Conservation (phyloP, 371 early-diverging fungal species). For the Ordospora colligata region DNA sequence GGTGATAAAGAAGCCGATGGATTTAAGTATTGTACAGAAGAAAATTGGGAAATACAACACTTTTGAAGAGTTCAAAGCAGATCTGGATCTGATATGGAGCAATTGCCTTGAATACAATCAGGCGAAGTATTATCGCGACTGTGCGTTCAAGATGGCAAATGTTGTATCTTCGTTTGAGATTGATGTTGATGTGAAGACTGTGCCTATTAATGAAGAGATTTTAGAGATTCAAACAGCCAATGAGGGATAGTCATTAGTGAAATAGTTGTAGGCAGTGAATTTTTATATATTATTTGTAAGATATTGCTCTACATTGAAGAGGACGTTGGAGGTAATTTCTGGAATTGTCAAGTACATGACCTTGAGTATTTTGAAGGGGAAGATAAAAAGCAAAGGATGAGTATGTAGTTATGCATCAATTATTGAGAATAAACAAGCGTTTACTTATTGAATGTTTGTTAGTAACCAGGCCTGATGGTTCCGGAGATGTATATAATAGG, state of each 20-base stretch:
- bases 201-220: background rate
- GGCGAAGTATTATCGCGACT: slow-evolving; percentile 26
- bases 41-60: slow-evolving; percentile 43
- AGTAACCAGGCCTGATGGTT: too few relatives aligned
- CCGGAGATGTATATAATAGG: too few relatives aligned
- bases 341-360: background rate
- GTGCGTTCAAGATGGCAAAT: slow-evolving; percentile 30
- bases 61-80: slow-evolving; percentile 50
- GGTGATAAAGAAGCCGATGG: slow-evolving; percentile 72
- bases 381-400: too few relatives aligned
- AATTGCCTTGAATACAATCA: slow-evolving; percentile 56
- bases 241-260: background rate
- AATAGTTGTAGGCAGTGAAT: background rate
- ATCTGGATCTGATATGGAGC: slow-evolving; percentile 50
- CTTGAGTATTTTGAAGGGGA: background rate
- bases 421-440: too few relatives aligned
- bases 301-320: background rate
- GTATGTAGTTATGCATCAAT: background rate
- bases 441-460: too few relatives aligned
- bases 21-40: slow-evolving; percentile 53
- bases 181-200: background rate
- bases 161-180: slow-evolving; percentile 12
- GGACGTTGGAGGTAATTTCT: background rate
- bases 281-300: background rate
- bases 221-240: background rate